Conservation (phyloP, 805 yeast species). For the Saccharomycodes ludwigii region DNA sequence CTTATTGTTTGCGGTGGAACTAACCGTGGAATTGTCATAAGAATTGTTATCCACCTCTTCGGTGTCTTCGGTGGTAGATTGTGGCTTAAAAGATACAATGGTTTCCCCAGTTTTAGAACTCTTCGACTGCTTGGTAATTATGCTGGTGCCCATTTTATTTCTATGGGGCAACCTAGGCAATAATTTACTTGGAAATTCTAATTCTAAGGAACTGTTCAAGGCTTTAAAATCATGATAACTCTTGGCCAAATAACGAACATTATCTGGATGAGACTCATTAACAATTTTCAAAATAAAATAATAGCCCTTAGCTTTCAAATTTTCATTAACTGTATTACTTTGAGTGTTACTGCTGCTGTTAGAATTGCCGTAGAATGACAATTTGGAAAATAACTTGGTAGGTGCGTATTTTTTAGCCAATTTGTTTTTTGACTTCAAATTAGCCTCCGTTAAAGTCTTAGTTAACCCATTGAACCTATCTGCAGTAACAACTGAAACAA, state of each 20-base stretch:
- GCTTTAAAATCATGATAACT: slow-evolving; percentile 57
- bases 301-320: slow-evolving; percentile 14
- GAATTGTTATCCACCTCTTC: no score
- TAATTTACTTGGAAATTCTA: slow-evolving; percentile 56
- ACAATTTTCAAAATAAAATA: slow-evolving; percentile 39
- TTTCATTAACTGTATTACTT: background rate
- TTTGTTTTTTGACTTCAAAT: no score
- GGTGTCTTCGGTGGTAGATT: background rate
- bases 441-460: no score
- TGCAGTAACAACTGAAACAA: slow-evolving; percentile 44
- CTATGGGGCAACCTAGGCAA: slow-evolving; percentile 49
- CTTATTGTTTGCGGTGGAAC: no score
- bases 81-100: slow-evolving; percentile 4
- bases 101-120: slow-evolving; percentile 11
- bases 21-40: no score
- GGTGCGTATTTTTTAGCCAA: slow-evolving; percentile 20
- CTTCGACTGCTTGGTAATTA: no score
- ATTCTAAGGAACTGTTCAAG: slow-evolving; percentile 40
- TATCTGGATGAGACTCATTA: slow-evolving; percentile 19
- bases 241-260: slow-evolving; percentile 39
- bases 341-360: slow-evolving; percentile 2
- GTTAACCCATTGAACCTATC: slow-evolving; percentile 1
- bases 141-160: slow-evolving; percentile 27
- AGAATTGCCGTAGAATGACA: slow-evolving; percentile 9
- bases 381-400: slow-evolving; percentile 17